Base-by-base conservation (phyloP, 257 asterid genomes). In the Mitragyna speciosa region DNA sequence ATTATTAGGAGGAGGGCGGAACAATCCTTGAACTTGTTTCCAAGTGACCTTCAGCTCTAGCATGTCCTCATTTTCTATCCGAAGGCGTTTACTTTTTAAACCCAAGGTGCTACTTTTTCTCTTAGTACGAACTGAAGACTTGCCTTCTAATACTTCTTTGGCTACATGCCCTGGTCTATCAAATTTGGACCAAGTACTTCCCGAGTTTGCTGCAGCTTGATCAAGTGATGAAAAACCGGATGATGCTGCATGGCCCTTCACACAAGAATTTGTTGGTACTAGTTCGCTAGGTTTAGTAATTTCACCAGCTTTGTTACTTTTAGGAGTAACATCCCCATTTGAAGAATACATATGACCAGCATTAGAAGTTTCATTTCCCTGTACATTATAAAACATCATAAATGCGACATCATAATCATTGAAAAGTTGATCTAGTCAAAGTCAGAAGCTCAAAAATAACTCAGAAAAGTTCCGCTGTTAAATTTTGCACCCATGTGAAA, bases 21-120 rank as follows among this genome's bases (percentile, higher is more conserved):
- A 84, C 88, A 93, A 82, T 75, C 88, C 88, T 87, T 95, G 99
- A 84, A 97, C 97, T 91, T 91, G 90, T 74, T 83, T 86, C 90
- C 88, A 88, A n/a, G 97, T 90, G 86, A 95, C 85, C 80, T 93
- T 91, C 85, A 95, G 87, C 87, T 89, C 96, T 54, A 91, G 75
- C 77, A 78, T 79, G 78, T 89, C 91, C 76, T 85, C 91, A 54
- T 79, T 87, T 66, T 89, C 98, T 79, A 90, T 84, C 84, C 90
- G 85, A 52, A 80, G 87, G 80, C 91, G 96, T 85, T 93, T 93
- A 82, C 79, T 82, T 82, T 88, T 93, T 12, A 87, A 84, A 86
- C 87, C 87, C 65, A 84, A 77, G 71, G 84, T 87, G 88, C 89
- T 85, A 76, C 80, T 89, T 84, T 91, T 93, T 87, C 96, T 89